These are phyloP conservation scores for Pyrrhoderma noxium DNA, from an alignment of 1,284 basidiomycete species.

Conservation along the genomic window DNA sequence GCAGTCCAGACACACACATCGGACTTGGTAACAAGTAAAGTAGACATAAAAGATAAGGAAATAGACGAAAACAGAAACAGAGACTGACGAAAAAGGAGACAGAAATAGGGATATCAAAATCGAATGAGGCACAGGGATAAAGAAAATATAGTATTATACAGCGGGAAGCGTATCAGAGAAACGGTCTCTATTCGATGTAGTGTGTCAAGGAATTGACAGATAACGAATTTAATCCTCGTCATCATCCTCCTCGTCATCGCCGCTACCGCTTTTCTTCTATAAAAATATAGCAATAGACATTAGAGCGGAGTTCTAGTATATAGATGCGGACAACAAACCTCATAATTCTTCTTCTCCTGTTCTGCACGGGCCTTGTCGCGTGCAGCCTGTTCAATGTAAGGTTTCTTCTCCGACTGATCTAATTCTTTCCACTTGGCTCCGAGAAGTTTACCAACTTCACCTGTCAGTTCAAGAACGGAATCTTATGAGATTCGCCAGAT, in stretches of 20 bases:
- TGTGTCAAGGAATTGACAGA: background rate
- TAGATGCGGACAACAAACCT: too few relatives aligned
- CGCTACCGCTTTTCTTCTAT: too few relatives aligned
- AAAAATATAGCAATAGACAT: too few relatives aligned
- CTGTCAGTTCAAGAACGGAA: conserved; percentile 24
- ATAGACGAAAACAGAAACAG: background rate
- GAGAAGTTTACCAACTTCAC: conserved; percentile 64
- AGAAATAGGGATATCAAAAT: background rate
- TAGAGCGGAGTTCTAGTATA: too few relatives aligned
- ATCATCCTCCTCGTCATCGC: conserved; percentile 33
- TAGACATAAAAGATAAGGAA: background rate
- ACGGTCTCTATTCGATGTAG: background rate
- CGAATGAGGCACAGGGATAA: too few relatives aligned
- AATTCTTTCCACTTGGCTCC: conserved; percentile 71
- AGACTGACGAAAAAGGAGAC: background rate
- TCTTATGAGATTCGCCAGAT: background rate
- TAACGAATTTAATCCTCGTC: conserved; percentile 36
- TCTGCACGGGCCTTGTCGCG: conserved; percentile 83
- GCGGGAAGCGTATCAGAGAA: background rate
- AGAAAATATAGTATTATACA: too few relatives aligned
- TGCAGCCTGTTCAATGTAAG: conserved; percentile 84
- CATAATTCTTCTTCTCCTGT: conserved; percentile 71
- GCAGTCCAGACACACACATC: too few relatives aligned
- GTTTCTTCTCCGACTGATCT: conserved; percentile 70
- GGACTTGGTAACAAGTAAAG: background rate